phyloP scores from a whole-genome alignment of 192 early-diverging fungal species.

The Backusella macrospora region DNA sequence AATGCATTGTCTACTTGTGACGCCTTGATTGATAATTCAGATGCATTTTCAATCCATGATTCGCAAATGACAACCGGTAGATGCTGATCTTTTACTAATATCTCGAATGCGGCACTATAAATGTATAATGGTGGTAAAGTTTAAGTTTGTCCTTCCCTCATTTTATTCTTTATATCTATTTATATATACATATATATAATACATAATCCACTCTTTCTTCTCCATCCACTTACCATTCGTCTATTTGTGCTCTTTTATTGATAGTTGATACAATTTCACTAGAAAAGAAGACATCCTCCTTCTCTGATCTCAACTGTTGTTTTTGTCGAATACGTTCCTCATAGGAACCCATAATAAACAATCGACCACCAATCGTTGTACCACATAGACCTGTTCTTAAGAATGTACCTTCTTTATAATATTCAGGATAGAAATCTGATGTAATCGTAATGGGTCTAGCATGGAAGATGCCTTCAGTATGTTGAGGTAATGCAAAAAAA shows the following conservation, averaged over 20 bases:
- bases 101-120: constrained; percentile 60
- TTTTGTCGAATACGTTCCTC: constrained; percentile 71
- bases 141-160: no score
- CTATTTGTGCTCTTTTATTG: constrained; percentile 21
- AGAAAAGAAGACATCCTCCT: constrained; percentile 36
- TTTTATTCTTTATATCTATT: background rate
- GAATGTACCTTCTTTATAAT: constrained; percentile 60
- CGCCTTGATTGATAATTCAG: constrained; percentile 53
- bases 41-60: constrained; percentile 48
- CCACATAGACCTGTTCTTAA: constrained; percentile 77
- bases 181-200: background rate
- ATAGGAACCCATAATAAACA: constrained; percentile 73
- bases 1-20: constrained; percentile 58
- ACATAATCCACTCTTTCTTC: background rate
- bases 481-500: constrained; percentile 75
- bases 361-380: constrained; percentile 61
- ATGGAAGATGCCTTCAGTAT: constrained; percentile 71
- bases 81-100: constrained; percentile 66
- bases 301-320: background rate
- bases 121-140: background rate
- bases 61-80: constrained; percentile 74
- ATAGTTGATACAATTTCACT: constrained; percentile 38
- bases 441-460: constrained; percentile 60
- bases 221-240: constrained; percentile 46
- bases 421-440: constrained; percentile 46